Evolutionary conservation across 371 early-diverging fungal genomes (phyloP).

Genomic region (Mortierella sp.): DNA sequence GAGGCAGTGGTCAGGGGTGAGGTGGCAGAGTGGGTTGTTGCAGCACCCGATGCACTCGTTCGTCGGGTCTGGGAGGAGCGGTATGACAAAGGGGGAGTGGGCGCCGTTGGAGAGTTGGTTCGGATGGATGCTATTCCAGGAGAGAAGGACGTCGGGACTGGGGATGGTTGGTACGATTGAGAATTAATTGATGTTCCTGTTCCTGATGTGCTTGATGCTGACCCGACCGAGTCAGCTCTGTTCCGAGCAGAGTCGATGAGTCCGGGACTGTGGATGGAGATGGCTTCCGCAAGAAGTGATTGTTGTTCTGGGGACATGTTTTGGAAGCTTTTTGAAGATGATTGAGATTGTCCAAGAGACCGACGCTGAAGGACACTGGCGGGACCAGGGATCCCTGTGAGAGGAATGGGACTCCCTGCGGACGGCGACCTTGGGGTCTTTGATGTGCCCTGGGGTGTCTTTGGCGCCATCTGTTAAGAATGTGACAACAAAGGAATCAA

Average conservation of each 20-base stretch:
- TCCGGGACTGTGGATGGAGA: slow-evolving; percentile 28
- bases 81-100: slow-evolving; percentile 23
- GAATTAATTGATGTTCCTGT: neutral
- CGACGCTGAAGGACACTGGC: slow-evolving; percentile 29
- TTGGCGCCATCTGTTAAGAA: slow-evolving; percentile 30
- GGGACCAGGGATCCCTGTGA: slow-evolving; percentile 31
- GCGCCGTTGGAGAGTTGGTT: slow-evolving; percentile 3
- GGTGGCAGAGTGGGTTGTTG: slow-evolving; percentile 16
- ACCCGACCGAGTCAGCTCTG: slow-evolving; percentile 30
- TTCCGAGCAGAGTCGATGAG: slow-evolving; percentile 28
- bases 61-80: slow-evolving; percentile 29
- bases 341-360: slow-evolving; percentile 16
- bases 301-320: slow-evolving; percentile 47
- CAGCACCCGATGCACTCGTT: slow-evolving; percentile 18
- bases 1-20: slow-evolving; percentile 24
- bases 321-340: slow-evolving; percentile 18
- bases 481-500: neutral
- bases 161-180: slow-evolving; percentile 7
- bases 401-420: slow-evolving; percentile 20
- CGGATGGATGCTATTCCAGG: slow-evolving; percentile 4
- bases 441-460: slow-evolving; percentile 35
- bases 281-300: slow-evolving; percentile 41
- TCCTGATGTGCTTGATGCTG: slow-evolving; percentile 11
- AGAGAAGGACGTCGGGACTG: slow-evolving; percentile 3
- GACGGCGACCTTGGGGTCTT: slow-evolving; percentile 27